Evolutionary conservation across 345 rosid genomes (phyloP).

Genomic region (Erucastrum elatum): DNA sequence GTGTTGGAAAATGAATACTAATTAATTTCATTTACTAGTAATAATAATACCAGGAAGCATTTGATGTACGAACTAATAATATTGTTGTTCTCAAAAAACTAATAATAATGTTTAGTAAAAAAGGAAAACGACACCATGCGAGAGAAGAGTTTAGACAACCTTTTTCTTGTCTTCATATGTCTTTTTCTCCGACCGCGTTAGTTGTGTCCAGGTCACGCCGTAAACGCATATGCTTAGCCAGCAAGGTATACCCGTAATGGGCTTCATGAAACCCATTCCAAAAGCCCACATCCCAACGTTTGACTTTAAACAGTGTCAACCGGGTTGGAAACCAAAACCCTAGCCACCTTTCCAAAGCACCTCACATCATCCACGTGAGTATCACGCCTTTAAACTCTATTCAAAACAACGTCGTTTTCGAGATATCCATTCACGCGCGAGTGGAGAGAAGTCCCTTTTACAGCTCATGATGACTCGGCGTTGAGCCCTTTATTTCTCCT

Average conservation of each 20-base stretch:
- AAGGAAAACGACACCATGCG: neutral
- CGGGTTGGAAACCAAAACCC: constrained; percentile 13
- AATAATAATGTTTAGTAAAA: neutral
- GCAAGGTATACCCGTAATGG: constrained; percentile 16
- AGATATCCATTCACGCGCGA: constrained; percentile 16
- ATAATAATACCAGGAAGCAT: neutral
- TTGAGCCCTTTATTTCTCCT: neutral
- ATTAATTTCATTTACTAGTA: neutral
- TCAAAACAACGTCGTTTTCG: neutral
- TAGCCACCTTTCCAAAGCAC: constrained; percentile 24
- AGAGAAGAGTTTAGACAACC: constrained; percentile 23
- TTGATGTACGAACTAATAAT: neutral
- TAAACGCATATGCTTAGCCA: constrained; percentile 40
- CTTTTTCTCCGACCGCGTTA: constrained; percentile 30
- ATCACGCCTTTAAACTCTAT: neutral
- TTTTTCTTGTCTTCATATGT: constrained; percentile 22
- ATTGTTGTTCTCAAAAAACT: neutral
- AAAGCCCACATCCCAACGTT: constrained; percentile 19
- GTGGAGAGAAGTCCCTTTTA: constrained; percentile 7
- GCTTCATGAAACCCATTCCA: constrained; percentile 5
- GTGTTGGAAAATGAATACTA: neutral
- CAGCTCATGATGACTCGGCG: constrained; percentile 38
- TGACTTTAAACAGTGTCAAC: constrained; percentile 32
- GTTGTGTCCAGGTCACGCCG: constrained; percentile 43
- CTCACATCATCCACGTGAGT: neutral